Evolutionary conservation across 192 early-diverging fungal species (phyloP).

Genomic region (Linderina pennispora): DNA sequence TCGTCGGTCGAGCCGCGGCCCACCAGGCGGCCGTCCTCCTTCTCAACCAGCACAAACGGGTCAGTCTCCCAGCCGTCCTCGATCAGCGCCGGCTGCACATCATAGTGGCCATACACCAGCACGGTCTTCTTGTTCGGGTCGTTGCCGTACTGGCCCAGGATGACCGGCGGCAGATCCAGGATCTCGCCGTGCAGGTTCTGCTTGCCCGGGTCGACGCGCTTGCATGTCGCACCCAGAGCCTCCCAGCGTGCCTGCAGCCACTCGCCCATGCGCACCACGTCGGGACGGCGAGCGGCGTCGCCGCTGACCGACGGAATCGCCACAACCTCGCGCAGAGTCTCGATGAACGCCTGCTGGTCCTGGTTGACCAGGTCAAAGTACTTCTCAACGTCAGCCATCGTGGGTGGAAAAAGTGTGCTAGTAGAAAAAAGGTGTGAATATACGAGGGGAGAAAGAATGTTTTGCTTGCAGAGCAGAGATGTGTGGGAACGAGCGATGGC

Average conservation of each 20-base stretch:
- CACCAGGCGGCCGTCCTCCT: conserved; percentile 72
- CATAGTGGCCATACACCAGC: conserved; percentile 97
- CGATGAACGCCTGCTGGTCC: conserved; percentile 75
- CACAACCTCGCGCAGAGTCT: conserved; percentile 81
- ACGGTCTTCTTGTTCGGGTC: conserved; percentile 93
- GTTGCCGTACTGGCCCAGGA: conserved; percentile 86
- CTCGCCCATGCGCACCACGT: conserved; percentile 87
- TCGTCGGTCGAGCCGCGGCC: conserved; percentile 96
- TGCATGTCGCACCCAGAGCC: conserved; percentile 57
- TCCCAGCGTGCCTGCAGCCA: conserved; percentile 76
- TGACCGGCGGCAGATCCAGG: conserved; percentile 84
- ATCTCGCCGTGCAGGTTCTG: conserved; percentile 74
- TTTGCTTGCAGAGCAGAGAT: no score
- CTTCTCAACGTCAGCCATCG: conserved; percentile 47
- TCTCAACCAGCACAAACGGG: conserved; percentile 85
- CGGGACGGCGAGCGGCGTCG: conserved; percentile 64
- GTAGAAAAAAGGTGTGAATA: conserved; percentile 1
- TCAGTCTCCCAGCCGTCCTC: conserved; percentile 89
- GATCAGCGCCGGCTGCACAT: conserved; percentile 89
- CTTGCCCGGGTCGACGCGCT: conserved; percentile 66
- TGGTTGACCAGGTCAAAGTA: conserved; percentile 72
- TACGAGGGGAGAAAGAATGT: conserved; percentile 1
- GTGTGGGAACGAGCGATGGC: no score
- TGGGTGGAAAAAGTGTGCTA: conserved; percentile 8
- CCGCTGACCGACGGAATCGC: conserved; percentile 80